phyloP scores from a whole-genome alignment of 192 early-diverging fungal genomes.

The Chytriomyces sp. region DNA sequence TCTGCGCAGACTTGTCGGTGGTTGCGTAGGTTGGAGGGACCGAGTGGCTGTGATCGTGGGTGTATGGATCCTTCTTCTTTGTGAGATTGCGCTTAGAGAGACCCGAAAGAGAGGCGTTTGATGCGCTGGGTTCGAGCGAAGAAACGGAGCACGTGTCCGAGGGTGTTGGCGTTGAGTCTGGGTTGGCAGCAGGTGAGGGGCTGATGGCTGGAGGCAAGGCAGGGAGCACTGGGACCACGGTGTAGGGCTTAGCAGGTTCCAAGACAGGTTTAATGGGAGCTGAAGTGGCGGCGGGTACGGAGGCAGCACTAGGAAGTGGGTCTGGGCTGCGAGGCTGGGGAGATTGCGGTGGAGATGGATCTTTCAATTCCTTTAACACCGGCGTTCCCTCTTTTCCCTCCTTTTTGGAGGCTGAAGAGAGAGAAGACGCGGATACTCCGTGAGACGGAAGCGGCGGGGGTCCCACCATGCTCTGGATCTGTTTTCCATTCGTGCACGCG shows the following conservation, averaged over 20 bases:
- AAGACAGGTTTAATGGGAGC: too few relatives aligned
- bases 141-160: too few relatives aligned
- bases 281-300: background rate
- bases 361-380: too few relatives aligned
- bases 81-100: background rate
- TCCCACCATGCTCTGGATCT: background rate
- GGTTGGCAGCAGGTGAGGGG: too few relatives aligned
- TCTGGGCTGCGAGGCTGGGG: background rate
- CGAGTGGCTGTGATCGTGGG: background rate
- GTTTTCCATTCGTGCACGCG: conserved; percentile 24
- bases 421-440: background rate
- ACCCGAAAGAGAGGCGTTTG: background rate
- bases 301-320: background rate
- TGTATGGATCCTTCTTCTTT: background rate
- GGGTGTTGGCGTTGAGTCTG: too few relatives aligned
- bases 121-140: background rate
- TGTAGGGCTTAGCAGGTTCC: too few relatives aligned
- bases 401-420: background rate
- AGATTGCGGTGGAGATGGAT: background rate
- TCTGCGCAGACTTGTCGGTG: background rate
- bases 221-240: too few relatives aligned
- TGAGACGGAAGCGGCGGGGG: background rate
- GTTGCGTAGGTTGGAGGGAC: background rate
- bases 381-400: too few relatives aligned
- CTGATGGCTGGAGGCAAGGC: too few relatives aligned